These are phyloP conservation scores for Eimeria zaria DNA, from an alignment of 169 alveolate species.

Conservation along the genomic window DNA sequence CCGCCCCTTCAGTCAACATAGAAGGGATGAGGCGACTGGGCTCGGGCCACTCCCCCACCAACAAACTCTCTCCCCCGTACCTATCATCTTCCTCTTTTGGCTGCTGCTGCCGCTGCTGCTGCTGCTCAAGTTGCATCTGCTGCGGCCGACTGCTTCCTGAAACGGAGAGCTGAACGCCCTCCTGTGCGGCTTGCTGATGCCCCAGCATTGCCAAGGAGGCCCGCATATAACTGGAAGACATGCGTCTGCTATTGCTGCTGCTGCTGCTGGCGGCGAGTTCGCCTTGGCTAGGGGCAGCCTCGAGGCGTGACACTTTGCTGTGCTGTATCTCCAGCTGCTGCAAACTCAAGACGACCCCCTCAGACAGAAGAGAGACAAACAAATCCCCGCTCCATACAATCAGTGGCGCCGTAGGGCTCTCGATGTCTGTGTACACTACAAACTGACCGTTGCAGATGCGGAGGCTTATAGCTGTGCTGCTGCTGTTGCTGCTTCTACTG, in stretches of 20 bases:
- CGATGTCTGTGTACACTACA: constrained; percentile 88
- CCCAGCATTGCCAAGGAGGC: constrained; percentile 16
- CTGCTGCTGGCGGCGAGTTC: constrained; percentile 57
- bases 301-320: constrained; percentile 62
- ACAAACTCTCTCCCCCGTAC: constrained; percentile 20
- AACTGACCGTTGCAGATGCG: constrained; percentile 82
- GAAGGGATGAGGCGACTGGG: constrained; percentile 54
- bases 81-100: neutral
- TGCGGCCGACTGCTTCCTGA: neutral
- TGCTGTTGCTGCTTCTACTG: neutral
- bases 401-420: constrained; percentile 86
- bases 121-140: neutral
- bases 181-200: neutral
- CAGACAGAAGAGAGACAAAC: constrained; percentile 59
- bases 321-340: constrained; percentile 61
- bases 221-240: neutral
- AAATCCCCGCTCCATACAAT: constrained; percentile 87
- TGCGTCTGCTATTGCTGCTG: constrained; percentile 71
- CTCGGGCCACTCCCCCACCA: constrained; percentile 44
- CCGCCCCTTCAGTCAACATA: constrained; percentile 64
- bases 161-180: constrained; percentile 28
- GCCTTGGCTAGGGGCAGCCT: constrained; percentile 45
- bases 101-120: neutral
- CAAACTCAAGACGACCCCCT: constrained; percentile 1
- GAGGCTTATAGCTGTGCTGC: constrained; percentile 30